Conservation (phyloP, 768 basidiomycete species). For the Boletus vermiculosoides region DNA sequence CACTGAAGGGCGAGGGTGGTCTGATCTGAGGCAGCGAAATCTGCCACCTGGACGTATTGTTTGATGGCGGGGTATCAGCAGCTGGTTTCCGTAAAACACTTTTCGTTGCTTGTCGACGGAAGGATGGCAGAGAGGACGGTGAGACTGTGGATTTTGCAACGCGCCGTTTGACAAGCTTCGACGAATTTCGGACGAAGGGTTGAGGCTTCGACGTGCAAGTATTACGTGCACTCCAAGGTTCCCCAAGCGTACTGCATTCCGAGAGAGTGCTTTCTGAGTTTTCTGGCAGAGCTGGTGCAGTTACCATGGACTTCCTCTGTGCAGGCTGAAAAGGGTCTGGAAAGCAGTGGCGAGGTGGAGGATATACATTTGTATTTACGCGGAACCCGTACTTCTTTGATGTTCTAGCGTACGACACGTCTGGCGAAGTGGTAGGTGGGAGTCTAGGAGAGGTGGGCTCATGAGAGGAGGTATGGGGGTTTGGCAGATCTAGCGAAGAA, state of each 20-base stretch:
- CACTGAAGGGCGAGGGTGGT: slow-evolving; percentile 24
- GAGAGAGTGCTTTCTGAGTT: neutral
- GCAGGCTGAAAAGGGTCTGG: neutral
- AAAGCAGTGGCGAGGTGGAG: neutral
- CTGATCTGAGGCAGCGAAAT: slow-evolving; percentile 22
- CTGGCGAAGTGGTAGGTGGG: neutral
- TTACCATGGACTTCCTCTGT: neutral
- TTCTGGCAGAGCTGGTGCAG: neutral
- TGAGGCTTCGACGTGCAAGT: neutral
- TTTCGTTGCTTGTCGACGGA: neutral
- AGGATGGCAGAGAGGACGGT: neutral
- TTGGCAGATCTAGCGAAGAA: slow-evolving; percentile 23
- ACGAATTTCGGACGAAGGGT: neutral
- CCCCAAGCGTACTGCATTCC: neutral
- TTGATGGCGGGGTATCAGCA: neutral
- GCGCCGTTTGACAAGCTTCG: slow-evolving; percentile 12
- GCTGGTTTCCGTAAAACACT: slow-evolving; percentile 6
- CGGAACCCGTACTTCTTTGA: slow-evolving; percentile 1
- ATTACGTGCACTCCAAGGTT: neutral
- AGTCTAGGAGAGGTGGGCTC: neutral
- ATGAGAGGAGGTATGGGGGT: slow-evolving; percentile 17
- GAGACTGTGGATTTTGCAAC: neutral
- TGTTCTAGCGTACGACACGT: neutral
- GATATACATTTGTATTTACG: slow-evolving; percentile 4
- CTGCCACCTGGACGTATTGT: neutral